Evolutionary conservation across 148 eudicot species (phyloP).

Genomic region (Nyssa sinensis): DNA sequence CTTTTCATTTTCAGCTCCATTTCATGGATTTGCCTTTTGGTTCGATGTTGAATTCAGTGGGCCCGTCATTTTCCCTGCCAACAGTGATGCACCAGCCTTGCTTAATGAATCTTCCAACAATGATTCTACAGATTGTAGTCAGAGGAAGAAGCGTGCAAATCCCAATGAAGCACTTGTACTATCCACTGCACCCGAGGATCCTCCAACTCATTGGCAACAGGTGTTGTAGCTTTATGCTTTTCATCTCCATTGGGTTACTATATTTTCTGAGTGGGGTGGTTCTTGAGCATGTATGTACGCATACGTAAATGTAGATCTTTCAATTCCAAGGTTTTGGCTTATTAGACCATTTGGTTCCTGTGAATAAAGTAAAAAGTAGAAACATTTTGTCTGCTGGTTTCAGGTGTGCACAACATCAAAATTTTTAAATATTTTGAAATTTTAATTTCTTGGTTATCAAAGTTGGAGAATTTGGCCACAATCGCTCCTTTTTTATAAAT

Average conservation of each 20-base stretch:
- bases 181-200: constrained; percentile 97
- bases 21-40: constrained; percentile 98
- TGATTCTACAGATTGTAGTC: constrained; percentile 36
- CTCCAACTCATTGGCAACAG: constrained; percentile 99
- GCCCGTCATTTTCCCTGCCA: constrained; percentile 29
- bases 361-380: too few relatives aligned
- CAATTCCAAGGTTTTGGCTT: background rate
- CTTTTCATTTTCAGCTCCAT: constrained; percentile 61
- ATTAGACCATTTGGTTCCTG: background rate
- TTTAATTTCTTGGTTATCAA: too few relatives aligned
- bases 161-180: constrained; percentile 73
- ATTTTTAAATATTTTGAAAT: too few relatives aligned
- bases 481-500: too few relatives aligned
- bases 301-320: background rate
- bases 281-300: background rate
- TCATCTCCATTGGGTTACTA: background rate
- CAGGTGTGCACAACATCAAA: too few relatives aligned
- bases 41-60: constrained; percentile 88
- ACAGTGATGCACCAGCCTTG: constrained; percentile 34
- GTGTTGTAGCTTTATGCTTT: constrained; percentile 25
- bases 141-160: constrained; percentile 65
- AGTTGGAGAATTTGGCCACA: too few relatives aligned
- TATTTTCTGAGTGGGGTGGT: background rate
- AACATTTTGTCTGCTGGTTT: too few relatives aligned
- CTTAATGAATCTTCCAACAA: constrained; percentile 24